A percentile compares a stretch with the other conserved stretches of the same genome.
Evolutionary conservation across 495 filamentous ascomycete species (phyloP).

Genomic region (Wilcoxina mikolae): DNA sequence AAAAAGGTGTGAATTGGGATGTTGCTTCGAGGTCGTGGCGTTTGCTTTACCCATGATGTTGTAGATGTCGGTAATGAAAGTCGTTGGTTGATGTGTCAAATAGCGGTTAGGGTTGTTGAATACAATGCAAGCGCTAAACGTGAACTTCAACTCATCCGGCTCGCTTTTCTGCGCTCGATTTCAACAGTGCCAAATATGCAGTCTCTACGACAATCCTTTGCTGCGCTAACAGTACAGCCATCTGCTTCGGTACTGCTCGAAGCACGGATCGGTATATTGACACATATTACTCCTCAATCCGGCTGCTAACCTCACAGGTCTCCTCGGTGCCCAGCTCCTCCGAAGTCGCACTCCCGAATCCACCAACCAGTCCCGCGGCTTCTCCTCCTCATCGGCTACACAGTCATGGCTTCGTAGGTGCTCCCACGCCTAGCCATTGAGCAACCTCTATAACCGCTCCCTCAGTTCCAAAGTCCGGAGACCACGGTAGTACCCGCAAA

Average conservation of each 20-base stretch:
- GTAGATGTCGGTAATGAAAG: background rate
- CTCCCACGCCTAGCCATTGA: background rate
- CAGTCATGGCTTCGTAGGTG: constrained; percentile 25
- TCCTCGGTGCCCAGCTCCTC: constrained; percentile 2
- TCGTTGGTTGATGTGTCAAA: background rate
- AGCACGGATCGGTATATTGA: background rate
- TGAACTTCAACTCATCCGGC: background rate
- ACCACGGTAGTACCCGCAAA: constrained; percentile 62
- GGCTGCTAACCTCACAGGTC: background rate
- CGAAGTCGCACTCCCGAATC: too few relatives aligned
- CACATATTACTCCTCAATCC: background rate
- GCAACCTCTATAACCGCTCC: background rate
- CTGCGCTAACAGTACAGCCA: background rate
- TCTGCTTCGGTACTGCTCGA: background rate
- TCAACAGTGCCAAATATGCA: constrained; percentile 1
- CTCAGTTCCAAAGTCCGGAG: constrained; percentile 22
- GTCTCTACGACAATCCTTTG: constrained; percentile 6
- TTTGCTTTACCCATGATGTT: background rate
- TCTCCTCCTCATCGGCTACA: background rate
- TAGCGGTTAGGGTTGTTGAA: background rate
- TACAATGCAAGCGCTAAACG: background rate
- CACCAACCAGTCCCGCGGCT: background rate
- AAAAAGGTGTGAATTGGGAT: background rate
- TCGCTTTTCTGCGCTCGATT: background rate
- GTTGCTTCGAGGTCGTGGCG: background rate